Percentiles rank a stretch among this genome's conserved stretches.
phyloP scores from a whole-genome alignment of 768 basidiomycete genomes.

The Podaxis sp. region DNA sequence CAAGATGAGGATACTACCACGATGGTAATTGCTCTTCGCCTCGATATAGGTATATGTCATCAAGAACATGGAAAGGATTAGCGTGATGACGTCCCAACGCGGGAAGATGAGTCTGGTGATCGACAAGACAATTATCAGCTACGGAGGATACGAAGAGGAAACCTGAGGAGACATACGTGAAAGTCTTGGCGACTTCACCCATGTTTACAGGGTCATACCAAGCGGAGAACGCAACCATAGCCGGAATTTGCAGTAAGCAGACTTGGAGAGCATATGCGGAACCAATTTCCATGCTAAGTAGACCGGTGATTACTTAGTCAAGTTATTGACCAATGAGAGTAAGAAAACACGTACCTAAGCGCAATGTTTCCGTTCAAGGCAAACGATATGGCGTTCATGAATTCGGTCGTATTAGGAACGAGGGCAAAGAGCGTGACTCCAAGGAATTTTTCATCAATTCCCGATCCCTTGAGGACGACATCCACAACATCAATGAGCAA shows the following conservation, averaged over 20 bases:
- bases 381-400: conserved; percentile 99
- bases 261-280: conserved; percentile 99
- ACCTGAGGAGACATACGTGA: conserved; percentile 67
- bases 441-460: conserved; percentile 96
- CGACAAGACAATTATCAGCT: conserved; percentile 6
- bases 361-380: conserved; percentile 97
- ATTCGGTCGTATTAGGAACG: conserved; percentile 98
- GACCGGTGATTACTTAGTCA: not conserved
- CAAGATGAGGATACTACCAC: conserved; percentile 92
- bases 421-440: conserved; percentile 96
- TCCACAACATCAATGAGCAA: conserved; percentile 95
- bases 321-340: not conserved
- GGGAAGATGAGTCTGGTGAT: conserved; percentile 87
- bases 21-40: conserved; percentile 97
- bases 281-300: conserved; percentile 93
- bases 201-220: conserved; percentile 88
- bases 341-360: conserved; percentile 62
- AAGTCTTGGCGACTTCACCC: conserved; percentile 85
- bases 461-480: conserved; percentile 84
- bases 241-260: conserved; percentile 94
- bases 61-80: conserved; percentile 95
- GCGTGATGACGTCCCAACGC: conserved; percentile 94
- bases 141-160: not conserved
- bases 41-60: conserved; percentile 99
- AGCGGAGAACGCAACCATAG: conserved; percentile 98